Base-by-base conservation (phyloP, 177 flowering plant genomes). In the Telopea speciosissima region DNA sequence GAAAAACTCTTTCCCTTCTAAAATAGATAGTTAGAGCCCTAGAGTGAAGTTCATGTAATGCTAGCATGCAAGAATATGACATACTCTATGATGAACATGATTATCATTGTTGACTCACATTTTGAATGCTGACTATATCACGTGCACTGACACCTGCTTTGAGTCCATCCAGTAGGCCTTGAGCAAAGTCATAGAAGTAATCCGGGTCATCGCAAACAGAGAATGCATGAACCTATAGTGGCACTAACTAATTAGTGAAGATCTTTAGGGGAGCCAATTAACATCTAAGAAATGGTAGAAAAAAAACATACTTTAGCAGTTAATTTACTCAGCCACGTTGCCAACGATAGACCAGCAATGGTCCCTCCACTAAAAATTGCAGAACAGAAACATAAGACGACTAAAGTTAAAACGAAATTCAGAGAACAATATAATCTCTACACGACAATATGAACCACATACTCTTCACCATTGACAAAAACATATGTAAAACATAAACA, bases 181-280 rank as follows among this genome's bases (percentile, higher is more conserved):
- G 97, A 73, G 75, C 79, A 76, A 74, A 89, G 45, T 90, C 82
- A 74, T 90, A 87, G 76, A 95, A 95, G 86, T 92, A 92, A 71
- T 86, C 88, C 2, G 99, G 99, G 71, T 84, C 83, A 72, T 95
- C 97, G 78, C 99, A 90, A 73, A 95, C 99, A 78, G 88, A 79
- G 68, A 80, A 92, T 61, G 97, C 96, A 84, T 84, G 93, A 64
- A 95, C 90, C 99, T 95, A 82, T 5, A 75, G 45, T 28, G 52
- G 11, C 17, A 72, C 75, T 28, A 61, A n/a, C n/a, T 36, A 5
- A 54, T 60, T 42, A 67, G 42, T 9, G 28, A 24, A 70, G 36
- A 10, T 21, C 49, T 59, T 26, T 49, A 63, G n/a, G n/a, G 40
- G 25, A 28, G 40, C 11, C 62, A 17, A 26, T 10, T n/a, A 42